These are phyloP conservation scores for Botryotinia convoluta DNA, from an alignment of 2,329 filamentous ascomycete species.

Conservation along the genomic window DNA sequence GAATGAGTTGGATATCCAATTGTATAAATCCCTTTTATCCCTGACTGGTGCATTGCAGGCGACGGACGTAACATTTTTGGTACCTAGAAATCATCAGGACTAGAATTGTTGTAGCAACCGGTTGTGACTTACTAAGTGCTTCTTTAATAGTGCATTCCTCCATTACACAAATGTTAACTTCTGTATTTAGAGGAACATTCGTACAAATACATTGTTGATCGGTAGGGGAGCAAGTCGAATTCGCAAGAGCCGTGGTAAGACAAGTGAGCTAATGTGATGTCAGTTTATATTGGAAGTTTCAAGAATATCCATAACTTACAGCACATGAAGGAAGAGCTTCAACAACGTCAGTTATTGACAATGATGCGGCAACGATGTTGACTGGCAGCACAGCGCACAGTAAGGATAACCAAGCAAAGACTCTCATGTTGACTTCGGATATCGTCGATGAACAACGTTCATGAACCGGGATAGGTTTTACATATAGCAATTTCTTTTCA, in stretches of 20 bases:
- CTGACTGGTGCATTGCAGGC: constrained; percentile 2
- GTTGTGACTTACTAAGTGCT: not conserved
- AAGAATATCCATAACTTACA: not conserved
- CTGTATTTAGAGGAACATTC: not conserved
- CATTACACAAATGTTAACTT: constrained; percentile 2
- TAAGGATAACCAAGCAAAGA: not conserved
- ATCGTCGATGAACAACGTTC: not conserved
- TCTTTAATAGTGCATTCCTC: constrained; percentile 7
- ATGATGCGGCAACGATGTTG: not conserved
- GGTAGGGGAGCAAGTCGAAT: constrained; percentile 10
- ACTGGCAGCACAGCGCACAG: constrained; percentile 1
- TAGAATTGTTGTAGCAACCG: not conserved
- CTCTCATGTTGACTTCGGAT: constrained; percentile 9
- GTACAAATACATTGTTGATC: constrained; percentile 18
- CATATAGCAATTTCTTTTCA: not conserved
- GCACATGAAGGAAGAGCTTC: constrained; percentile 10
- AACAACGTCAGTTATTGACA: not conserved
- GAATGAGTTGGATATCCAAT: constrained; percentile 8
- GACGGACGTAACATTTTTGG: constrained; percentile 12
- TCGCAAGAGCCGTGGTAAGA: not conserved
- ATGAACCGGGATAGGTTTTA: not conserved
- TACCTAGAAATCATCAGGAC: not conserved
- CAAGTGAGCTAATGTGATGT: constrained; percentile 5
- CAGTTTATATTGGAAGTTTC: not conserved
- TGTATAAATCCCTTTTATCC: not conserved